A percentile compares a stretch with the other conserved stretches of the same genome.
Conservation (phyloP, 108 stramenopile genomes). For the Nitzschia sp. region DNA sequence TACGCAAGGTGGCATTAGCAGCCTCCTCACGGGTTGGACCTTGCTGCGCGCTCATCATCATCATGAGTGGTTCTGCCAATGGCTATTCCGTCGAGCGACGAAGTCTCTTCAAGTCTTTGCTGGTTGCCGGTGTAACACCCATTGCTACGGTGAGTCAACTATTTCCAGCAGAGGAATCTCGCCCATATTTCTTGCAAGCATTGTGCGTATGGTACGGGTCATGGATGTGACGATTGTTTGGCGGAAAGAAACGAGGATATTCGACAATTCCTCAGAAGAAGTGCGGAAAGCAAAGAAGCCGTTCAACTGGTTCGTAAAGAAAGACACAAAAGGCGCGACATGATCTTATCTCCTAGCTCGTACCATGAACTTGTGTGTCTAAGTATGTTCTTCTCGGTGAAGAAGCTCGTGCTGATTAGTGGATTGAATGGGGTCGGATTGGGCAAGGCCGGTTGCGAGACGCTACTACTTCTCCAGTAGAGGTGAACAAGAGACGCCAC, state of each 20-base stretch:
- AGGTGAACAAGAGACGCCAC: no score
- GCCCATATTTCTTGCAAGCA: constrained; percentile 48
- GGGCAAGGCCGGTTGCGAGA: no score
- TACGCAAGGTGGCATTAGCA: no score
- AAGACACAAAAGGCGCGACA: no score
- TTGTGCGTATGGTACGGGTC: constrained; percentile 75
- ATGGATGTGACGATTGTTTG: constrained; percentile 72
- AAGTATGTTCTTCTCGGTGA: no score
- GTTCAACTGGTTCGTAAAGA: constrained; percentile 58
- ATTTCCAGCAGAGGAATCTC: neutral
- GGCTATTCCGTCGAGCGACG: constrained; percentile 1
- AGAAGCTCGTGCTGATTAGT: no score
- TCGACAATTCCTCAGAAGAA: constrained; percentile 59
- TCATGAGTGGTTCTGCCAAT: neutral
- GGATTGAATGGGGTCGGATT: no score
- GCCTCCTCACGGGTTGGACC: neutral
- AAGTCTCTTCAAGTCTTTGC: neutral
- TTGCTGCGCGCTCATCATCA: neutral
- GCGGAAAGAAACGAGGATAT: constrained; percentile 79
- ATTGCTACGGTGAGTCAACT: no score
- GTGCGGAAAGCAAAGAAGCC: constrained; percentile 62
- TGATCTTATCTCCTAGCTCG: no score
- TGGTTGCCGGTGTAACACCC: neutral
- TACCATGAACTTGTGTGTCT: no score
- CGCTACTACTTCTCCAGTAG: no score